Evolutionary conservation across 208 protist genomes (phyloP), one percentile per base, ranked within the genome.

Genomic region (Wallacemonas sp.): DNA sequence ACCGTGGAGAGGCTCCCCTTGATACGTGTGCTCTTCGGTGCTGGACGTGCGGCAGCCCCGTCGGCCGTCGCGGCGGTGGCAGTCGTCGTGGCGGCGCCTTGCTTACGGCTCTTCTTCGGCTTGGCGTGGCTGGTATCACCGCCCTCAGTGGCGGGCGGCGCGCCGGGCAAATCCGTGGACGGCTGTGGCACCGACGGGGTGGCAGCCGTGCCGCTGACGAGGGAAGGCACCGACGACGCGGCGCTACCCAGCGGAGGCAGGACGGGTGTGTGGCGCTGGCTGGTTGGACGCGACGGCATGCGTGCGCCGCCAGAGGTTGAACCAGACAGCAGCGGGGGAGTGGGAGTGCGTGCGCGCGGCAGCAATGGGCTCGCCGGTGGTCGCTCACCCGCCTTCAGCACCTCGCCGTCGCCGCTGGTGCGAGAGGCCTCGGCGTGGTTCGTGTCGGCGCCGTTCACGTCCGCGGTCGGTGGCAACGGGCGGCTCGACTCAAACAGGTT

Each of bases 401-500:
- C 30, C 4, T 5, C 22, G 8, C 22, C 21, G 9, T n/a, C 3
- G 45, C 3, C 45, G 24, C 24, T 5, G 24, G 8, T 33, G n/a
- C n/a, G n/a, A n/a, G n/a, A n/a, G n/a, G n/a, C n/a, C n/a, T n/a
- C n/a, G n/a, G n/a, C 4, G 45, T 53, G 6, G 21, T 34, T 34
- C 29, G 33, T 57, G 17, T 33, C 30, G 30, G 24, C 3, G 19
- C 19, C 5, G 30, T n/a, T n/a, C n/a, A 8, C 3, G 29, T 13
- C 15, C n/a, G 30, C 50, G n/a, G 24, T 54, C 24, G 41, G 15
- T 21, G 50, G 50, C 30, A 57, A 32, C 50, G 50, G 50, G n/a
- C 50, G 50, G 0, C 30, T 57, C 50, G 50, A 39, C 30, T 57
- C 50, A n/a, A 57, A 57, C 13, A 32, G 50, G 29, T 57, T 57